Percentiles rank a stretch among this genome's conserved stretches.
Conservation (phyloP, 2,329 filamentous ascomycete species). For the Capronia coronata region DNA sequence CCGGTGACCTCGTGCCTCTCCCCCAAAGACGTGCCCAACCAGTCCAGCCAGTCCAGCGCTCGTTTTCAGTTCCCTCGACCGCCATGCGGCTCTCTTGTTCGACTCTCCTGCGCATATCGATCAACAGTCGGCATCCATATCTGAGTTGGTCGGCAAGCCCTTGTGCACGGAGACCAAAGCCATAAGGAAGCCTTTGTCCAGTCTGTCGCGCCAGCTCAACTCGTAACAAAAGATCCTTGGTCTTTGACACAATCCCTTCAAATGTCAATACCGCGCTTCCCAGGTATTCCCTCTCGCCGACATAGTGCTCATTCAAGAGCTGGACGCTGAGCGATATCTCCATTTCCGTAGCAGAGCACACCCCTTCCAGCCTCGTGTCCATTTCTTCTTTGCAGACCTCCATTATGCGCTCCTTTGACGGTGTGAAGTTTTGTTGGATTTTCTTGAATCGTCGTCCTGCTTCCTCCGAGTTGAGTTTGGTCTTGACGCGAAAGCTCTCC, state of each 20-base stretch:
- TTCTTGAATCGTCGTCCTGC: constrained; percentile 5
- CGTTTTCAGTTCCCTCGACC: not conserved
- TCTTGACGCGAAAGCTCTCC: constrained; percentile 6
- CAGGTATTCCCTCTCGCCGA: constrained; percentile 13
- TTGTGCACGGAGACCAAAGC: not conserved
- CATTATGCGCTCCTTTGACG: not conserved
- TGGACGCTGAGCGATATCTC: constrained; percentile 1
- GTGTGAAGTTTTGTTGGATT: not conserved
- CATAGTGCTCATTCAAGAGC: not conserved
- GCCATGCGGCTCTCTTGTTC: not conserved
- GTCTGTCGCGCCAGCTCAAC: not conserved
- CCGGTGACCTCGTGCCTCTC: not conserved
- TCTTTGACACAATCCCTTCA: constrained; percentile 4
- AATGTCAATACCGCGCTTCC: constrained; percentile 3
- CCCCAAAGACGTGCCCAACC: not conserved
- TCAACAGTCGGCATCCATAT: not conserved
- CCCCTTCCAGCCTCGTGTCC: not conserved
- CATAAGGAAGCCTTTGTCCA: not conserved
- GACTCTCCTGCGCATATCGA: not conserved
- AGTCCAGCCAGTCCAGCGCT: not conserved
- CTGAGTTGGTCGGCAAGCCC: not conserved
- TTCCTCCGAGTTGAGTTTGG: constrained; percentile 13
- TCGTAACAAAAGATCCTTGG: constrained; percentile 2
- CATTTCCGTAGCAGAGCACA: not conserved
- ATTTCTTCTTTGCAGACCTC: constrained; percentile 3